Evolutionary conservation across 371 early-diverging fungal species (phyloP).

Genomic region (Mortierella sp.): DNA sequence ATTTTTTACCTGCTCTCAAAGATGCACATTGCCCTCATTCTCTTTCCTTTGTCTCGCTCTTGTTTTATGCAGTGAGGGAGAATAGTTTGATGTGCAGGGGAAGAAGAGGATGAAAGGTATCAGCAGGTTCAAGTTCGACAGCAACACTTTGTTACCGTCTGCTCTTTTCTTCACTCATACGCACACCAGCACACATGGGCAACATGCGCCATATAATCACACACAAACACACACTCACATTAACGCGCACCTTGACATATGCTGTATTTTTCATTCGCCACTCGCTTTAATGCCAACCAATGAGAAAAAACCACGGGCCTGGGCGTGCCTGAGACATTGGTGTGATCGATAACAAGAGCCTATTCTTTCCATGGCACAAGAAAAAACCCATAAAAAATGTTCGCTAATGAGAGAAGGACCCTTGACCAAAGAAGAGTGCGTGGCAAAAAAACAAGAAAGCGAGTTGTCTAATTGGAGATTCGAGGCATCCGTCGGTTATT

Average conservation of each 20-base stretch:
- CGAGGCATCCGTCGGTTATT: background rate
- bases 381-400: background rate
- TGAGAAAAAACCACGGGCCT: background rate
- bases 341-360: background rate
- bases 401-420: background rate
- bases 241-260: background rate
- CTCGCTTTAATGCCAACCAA: too few species aligned
- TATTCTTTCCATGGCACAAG: background rate
- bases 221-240: background rate
- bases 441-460: background rate
- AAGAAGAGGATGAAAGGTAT: background rate
- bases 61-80: background rate
- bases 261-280: background rate
- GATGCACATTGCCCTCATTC: background rate
- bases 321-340: background rate
- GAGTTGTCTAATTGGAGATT: background rate
- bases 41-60: background rate
- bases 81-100: background rate
- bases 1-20: background rate
- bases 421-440: slow-evolving; percentile 3
- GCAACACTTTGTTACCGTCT: background rate
- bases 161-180: too few species aligned
- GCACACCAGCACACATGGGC: background rate
- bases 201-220: background rate
- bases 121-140: background rate